Evolutionary conservation across 257 asterid species (phyloP).

Genomic region (Agastache rugosa): DNA sequence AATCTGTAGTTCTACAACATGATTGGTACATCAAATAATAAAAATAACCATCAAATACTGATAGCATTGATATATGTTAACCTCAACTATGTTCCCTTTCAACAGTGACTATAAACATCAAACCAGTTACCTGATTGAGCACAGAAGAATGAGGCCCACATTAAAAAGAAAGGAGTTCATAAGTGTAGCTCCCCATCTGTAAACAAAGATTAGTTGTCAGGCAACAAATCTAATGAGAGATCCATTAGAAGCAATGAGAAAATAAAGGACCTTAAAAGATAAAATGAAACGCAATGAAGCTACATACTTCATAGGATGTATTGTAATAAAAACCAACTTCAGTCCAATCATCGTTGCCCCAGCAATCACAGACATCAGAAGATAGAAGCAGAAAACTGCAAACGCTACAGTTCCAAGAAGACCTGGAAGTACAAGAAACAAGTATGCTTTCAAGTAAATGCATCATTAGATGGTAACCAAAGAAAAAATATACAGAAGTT

Average conservation of each 20-base stretch:
- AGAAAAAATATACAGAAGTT: slow-evolving; percentile 20
- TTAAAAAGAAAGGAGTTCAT: slow-evolving; percentile 94
- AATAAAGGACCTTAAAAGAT: background rate
- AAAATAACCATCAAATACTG: background rate
- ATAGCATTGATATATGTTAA: background rate
- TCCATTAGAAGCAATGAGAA: slow-evolving; percentile 17
- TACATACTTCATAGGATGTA: slow-evolving; percentile 92
- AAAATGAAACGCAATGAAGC: slow-evolving; percentile 24
- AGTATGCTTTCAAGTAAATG: slow-evolving; percentile 26
- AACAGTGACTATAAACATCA: background rate
- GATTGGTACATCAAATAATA: background rate
- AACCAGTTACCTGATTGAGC: slow-evolving; percentile 76
- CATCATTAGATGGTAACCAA: slow-evolving; percentile 26
- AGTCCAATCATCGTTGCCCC: slow-evolving; percentile 95
- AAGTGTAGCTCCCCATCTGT: slow-evolving; percentile 96
- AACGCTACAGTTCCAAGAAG: slow-evolving; percentile 91
- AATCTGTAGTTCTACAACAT: background rate
- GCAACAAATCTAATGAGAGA: slow-evolving; percentile 15
- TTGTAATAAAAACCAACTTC: slow-evolving; percentile 80
- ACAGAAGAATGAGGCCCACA: slow-evolving; percentile 90
- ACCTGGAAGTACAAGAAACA: slow-evolving; percentile 53
- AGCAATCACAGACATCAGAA: slow-evolving; percentile 81
- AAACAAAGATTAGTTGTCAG: slow-evolving; percentile 33
- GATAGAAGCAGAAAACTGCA: slow-evolving; percentile 97
- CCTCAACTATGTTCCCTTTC: slow-evolving; percentile 1